Base-by-base conservation (phyloP, 805 yeast species). In the Wickerhamomyces bovis region DNA sequence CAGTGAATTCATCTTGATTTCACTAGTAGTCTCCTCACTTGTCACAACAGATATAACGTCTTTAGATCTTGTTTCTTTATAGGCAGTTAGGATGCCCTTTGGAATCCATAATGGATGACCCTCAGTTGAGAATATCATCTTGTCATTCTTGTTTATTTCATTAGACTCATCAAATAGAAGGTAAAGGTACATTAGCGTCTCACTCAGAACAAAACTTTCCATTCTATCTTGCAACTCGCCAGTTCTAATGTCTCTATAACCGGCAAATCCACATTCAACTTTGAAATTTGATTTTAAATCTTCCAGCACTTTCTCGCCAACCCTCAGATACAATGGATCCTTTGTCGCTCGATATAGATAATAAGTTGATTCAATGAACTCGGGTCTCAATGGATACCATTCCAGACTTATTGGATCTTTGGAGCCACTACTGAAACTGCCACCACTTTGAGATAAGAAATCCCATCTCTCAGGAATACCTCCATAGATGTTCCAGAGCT, bases 321-420 rank as follows among this genome's bases (percentile, higher is more conserved):
- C 77, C 45, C 81, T 79, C 18, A 90, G 66, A 62, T 82, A 89
- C 58, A 89, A 72, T 3, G 96, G 96, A 61, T 90, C 98, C 47
- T 70, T 74, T 0, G 97, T 90, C 2, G 96, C 95, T 38, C 85
- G 69, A 58, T 84, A 89, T 15, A 90, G 66, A 58, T 83, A 82
- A 63, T 89, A 90, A 0, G 95, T 88, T 0, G 95, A 85, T 61
- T 90, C 98, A 39, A 88, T 75, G 54, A 89, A 88, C 61, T 90
- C 98, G 0, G 98, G 98, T 45, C 98, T 70, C 39, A 90, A 69
- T 2, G 97, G 96, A 58, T 88, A 90, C 97, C 97, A 90, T 60
- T 87, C 95, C 30, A 89, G 66, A 0, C 77, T 69, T 3, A 85
- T 65, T 1, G 77, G 68, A 39, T 67, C 68, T 6, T 54, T 51